Conservation (phyloP, 2,329 filamentous ascomycete species). For the Sordariomycetes sp. region DNA sequence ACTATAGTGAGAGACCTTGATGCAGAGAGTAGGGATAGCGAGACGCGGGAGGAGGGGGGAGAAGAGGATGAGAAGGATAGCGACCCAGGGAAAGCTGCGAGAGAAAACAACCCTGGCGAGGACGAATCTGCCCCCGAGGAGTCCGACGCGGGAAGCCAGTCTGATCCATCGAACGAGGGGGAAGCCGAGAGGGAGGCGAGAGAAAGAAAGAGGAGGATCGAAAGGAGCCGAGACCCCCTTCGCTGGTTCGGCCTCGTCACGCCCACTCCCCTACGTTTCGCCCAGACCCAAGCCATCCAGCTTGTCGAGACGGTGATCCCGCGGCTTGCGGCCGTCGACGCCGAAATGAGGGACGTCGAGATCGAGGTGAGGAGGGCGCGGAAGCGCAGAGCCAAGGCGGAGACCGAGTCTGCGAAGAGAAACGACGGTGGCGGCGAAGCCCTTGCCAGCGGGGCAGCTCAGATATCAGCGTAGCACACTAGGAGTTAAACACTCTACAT, state of each 20-base stretch:
- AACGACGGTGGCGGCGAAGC: constrained; percentile 3
- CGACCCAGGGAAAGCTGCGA: background rate
- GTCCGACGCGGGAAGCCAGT: constrained; percentile 1
- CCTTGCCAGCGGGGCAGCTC: background rate
- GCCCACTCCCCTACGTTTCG: constrained; percentile 39
- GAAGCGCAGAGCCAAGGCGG: constrained; percentile 41
- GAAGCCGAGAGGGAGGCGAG: constrained; percentile 5
- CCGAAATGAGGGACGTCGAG: constrained; percentile 54
- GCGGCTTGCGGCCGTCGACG: constrained; percentile 42
- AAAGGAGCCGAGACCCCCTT: constrained; percentile 37
- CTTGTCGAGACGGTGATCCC: constrained; percentile 49
- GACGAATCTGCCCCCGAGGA: background rate
- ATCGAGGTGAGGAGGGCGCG: constrained; percentile 54
- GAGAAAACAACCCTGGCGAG: background rate
- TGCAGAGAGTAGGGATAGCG: background rate
- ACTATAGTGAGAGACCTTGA: background rate
- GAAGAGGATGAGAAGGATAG: constrained; percentile 7
- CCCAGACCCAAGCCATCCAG: constrained; percentile 47
- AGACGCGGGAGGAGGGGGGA: constrained; percentile 4
- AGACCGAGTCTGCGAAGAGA: constrained; percentile 20
- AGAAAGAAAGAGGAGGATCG: constrained; percentile 8
- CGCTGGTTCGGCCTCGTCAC: constrained; percentile 46
- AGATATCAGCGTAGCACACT: background rate
- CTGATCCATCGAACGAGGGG: constrained; percentile 3
- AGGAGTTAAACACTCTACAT: too few species aligned